Evolutionary conservation across 75 land plant genomes (phyloP), one percentile per base, ranked within the genome.

Genomic region (Pinus tabuliformis): DNA sequence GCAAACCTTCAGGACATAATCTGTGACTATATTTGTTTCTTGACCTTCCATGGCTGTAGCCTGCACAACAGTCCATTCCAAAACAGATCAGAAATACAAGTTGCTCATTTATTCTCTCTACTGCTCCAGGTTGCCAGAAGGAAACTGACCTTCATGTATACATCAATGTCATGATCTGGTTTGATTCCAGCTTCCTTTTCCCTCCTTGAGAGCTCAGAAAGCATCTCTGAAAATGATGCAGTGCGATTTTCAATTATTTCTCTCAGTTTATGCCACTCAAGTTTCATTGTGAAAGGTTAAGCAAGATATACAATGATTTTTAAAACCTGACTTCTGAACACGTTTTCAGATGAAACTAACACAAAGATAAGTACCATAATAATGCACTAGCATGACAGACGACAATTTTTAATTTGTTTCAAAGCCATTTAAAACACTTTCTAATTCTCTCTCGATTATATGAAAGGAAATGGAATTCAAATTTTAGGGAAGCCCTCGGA

Each of bases 1-100:
- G 13, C 13, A 39, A 22, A 89, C 95, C 91, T 85, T 87, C 6
- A 93, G 57, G 12, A 88, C 79, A 74, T 93, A 93, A 59, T 93
- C 93, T 56, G 91, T 87, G 33, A 84, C 79, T 15, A 89, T 79
- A 75, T 75, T 78, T 73, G 77, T 76, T 78, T 84, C 54, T 13
- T 86, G 78, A n/a, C 87, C 93, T 83, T 78, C 81, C 49, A 91
- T 14, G 14, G 89, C 75, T 28, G 85, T 77, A 58, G 94, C 94
- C 96, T 93, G 76, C 61, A 58, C 62, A 66, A 95, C 92, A 16
- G 78, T 33, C 15, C 36, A 73, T 45, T 21, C 20, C 24, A 42
- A 68, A 42, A 68, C 24, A 68, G 12, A n/a, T 42, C 22, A 68
- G 49, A 37, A 42, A 17, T 42, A 20, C 45, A 18, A 42, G 13